These are phyloP conservation scores for Leavenworthia alabamica DNA, from an alignment of 345 rosid species.

Conservation along the genomic window DNA sequence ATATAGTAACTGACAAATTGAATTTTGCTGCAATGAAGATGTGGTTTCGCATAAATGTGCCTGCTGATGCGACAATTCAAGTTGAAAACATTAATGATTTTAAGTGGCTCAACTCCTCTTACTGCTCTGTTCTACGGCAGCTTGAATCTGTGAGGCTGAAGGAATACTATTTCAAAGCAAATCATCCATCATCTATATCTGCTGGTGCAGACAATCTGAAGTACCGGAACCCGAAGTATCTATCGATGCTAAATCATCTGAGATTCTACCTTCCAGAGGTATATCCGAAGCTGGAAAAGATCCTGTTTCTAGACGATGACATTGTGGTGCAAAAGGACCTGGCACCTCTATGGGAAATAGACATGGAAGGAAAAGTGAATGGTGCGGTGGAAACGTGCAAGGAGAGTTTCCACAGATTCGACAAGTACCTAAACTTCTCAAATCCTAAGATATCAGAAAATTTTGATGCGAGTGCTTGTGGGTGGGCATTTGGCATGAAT, in stretches of 20 bases:
- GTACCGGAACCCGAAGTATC: conserved; percentile 76
- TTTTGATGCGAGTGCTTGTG: conserved; percentile 76
- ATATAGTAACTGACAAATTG: conserved; percentile 86
- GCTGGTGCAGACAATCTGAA: conserved; percentile 73
- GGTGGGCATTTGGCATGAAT: conserved; percentile 99
- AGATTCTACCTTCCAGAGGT: conserved; percentile 88
- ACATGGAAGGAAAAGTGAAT: conserved; percentile 73
- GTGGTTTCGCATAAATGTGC: conserved; percentile 66
- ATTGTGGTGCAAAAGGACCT: conserved; percentile 83
- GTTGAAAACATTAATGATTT: conserved; percentile 70
- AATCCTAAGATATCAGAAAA: conserved; percentile 71
- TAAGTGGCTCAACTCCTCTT: conserved; percentile 80
- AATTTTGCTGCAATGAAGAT: conserved; percentile 69
- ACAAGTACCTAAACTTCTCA: conserved; percentile 96
- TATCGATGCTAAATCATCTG: conserved; percentile 84
- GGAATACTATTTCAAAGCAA: conserved; percentile 78
- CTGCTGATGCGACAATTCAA: conserved; percentile 50
- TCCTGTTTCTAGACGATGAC: conserved; percentile 80
- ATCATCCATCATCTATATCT: conserved; percentile 60
- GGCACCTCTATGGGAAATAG: conserved; percentile 69
- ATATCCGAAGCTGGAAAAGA: conserved; percentile 66
- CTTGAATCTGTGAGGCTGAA: conserved; percentile 78
- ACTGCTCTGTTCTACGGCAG: conserved; percentile 77
- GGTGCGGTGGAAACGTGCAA: conserved; percentile 90
- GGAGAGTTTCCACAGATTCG: conserved; percentile 92